Evolutionary conservation across 257 asterid genomes (phyloP), one percentile per base, ranked within the genome.

Genomic region (Eustoma russellianum): DNA sequence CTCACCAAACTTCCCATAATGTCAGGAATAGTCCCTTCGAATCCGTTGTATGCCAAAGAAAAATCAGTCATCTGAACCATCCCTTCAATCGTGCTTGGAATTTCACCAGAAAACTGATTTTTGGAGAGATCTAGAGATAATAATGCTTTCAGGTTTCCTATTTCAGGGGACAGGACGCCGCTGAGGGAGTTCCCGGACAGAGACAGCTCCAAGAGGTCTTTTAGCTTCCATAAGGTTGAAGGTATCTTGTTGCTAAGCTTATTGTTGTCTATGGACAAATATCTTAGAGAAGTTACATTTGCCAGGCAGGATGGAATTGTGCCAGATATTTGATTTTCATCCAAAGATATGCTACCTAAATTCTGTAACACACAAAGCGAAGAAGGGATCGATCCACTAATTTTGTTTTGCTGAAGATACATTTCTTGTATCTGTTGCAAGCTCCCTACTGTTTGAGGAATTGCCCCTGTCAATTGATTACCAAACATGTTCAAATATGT

Each of bases 311-410:
- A 14, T 24, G 54, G 54, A 11, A 50, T 10, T 3, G 54, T 17
- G 13, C 54, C 40, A 12, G 16, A 9, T 12, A 50, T 30, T 18
- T 34, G 7, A n/a, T 33, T 52, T 52, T 5, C 38, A 41, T 14
- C 15, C 44, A 52, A 14, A 8, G 16, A 14, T 19, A 50, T 15
- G 2, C 13, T 5, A 17, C 35, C 54, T 16, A 50, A 24, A 12
- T 24, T 50, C 13, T 13, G 35, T 3, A 50, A 33, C 16, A 19
- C 10, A 24, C 54, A 50, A 2, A 50, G 6, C 7, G 9, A 12
- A 24, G n/a, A 19, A 19, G 54, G 54, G 18, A 50, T 50, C 19
- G 54, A 24, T 50, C 54, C 54, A 18, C n/a, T 18, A 13, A 50
- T 9, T 24, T 50, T 13, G 38, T 50, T 50, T 3, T 24, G 6